A percentile compares a stretch with the other conserved stretches of the same genome.
These are phyloP conservation scores for Strigomonas culicis DNA, from an alignment of 208 protist species.

Conservation along the genomic window DNA sequence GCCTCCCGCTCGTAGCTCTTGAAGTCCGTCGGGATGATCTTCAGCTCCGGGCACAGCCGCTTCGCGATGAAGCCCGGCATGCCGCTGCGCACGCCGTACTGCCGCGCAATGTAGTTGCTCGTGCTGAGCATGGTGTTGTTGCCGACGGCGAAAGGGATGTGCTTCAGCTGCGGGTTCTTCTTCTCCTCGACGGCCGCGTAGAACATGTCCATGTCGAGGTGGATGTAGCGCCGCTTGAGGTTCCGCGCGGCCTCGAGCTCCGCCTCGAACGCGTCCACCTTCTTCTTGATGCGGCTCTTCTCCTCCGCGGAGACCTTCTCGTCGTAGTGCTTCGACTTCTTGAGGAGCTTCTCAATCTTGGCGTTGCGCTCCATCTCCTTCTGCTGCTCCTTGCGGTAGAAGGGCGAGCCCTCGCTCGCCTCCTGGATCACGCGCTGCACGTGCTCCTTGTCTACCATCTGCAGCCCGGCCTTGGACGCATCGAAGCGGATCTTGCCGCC, in stretches of 20 bases:
- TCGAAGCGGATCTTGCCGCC: constrained; percentile 70
- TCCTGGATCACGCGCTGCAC: constrained; percentile 84
- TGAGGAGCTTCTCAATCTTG: constrained; percentile 43
- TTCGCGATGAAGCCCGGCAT: constrained; percentile 96
- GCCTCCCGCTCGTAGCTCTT: constrained; percentile 69
- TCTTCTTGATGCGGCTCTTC: constrained; percentile 35
- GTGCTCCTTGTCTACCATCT: constrained; percentile 73
- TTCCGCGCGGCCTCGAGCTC: constrained; percentile 70
- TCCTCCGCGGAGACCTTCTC: constrained; percentile 23
- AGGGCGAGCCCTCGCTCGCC: constrained; percentile 63
- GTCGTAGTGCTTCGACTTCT: constrained; percentile 54
- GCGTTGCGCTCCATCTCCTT: constrained; percentile 47
- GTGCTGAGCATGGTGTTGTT: constrained; percentile 92
- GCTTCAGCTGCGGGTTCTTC: constrained; percentile 86
- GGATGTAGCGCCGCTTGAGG: constrained; percentile 65
- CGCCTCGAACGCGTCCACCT: constrained; percentile 48
- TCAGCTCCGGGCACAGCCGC: constrained; percentile 86
- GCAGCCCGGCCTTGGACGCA: constrained; percentile 71
- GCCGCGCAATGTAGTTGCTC: constrained; percentile 94
- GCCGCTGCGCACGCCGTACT: constrained; percentile 94
- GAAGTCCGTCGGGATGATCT: constrained; percentile 85
- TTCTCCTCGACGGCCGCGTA: constrained; percentile 89
- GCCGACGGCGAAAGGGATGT: constrained; percentile 93
- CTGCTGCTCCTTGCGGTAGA: constrained; percentile 79
- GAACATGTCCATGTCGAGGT: constrained; percentile 95